A percentile compares a stretch with the other conserved stretches of the same genome.
These are phyloP conservation scores for Tulasnella sp. DNA, from an alignment of 768 basidiomycete species.

Conservation along the genomic window DNA sequence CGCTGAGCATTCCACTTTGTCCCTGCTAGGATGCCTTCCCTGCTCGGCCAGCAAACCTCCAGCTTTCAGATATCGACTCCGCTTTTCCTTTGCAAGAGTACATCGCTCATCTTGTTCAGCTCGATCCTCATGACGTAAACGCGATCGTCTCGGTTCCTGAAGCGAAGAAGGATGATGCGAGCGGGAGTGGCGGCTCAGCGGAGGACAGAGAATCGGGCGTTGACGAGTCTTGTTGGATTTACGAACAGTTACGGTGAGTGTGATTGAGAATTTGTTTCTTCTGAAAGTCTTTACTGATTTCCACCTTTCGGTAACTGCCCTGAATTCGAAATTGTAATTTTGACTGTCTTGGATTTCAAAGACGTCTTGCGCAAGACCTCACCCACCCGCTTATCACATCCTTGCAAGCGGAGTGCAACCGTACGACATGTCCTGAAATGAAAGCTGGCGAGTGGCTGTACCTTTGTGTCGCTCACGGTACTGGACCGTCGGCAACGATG, in stretches of 20 bases:
- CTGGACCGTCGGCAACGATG: conserved; percentile 68
- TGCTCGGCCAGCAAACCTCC: conserved; percentile 34
- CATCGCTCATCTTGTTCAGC: conserved; percentile 81
- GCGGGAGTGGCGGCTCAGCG: conserved; percentile 38
- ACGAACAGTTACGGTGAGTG: conserved; percentile 61
- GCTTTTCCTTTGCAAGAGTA: conserved; percentile 96
- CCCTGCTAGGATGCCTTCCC: background rate
- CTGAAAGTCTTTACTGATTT: background rate
- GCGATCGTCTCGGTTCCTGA: conserved; percentile 77
- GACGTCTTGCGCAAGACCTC: conserved; percentile 86
- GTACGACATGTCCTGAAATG: conserved; percentile 91
- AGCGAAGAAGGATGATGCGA: conserved; percentile 20
- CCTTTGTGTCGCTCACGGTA: conserved; percentile 92
- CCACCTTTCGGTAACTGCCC: background rate
- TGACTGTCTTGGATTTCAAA: conserved; percentile 41
- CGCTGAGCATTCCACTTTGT: background rate
- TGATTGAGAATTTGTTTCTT: background rate
- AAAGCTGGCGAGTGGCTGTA: conserved; percentile 99
- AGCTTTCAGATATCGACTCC: conserved; percentile 62
- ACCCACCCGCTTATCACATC: conserved; percentile 83
- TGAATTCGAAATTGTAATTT: background rate
- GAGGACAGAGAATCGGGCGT: conserved; percentile 59
- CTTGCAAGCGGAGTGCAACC: conserved; percentile 85
- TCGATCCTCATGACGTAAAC: conserved; percentile 87
- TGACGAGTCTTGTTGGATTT: conserved; percentile 85